Base-by-base conservation (phyloP, 257 asterid species). In the Leonotis leonurus region DNA sequence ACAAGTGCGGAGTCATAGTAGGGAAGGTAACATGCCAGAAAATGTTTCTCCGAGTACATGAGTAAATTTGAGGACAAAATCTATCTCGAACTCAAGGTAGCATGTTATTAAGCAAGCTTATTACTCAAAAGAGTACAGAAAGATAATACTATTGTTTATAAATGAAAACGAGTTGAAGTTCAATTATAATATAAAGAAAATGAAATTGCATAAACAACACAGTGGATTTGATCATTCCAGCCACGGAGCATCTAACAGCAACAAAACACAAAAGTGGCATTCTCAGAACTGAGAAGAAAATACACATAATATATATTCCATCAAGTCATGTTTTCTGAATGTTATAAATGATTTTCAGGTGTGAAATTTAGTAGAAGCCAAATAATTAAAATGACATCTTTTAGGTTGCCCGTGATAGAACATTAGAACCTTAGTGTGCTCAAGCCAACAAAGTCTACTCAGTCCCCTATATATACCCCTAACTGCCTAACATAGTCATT, bases 321-420 rank as follows among this genome's bases (percentile, higher is more conserved):
- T n/a, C n/a, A n/a, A n/a, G n/a, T n/a, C n/a, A n/a, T n/a, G n/a
- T n/a, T n/a, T n/a, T n/a, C n/a, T n/a, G n/a, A n/a, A n/a, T n/a
- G n/a, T n/a, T n/a, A n/a, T n/a, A n/a, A n/a, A n/a, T n/a, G n/a
- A n/a, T 25, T 48, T 8, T 51, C 24, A 39, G 16, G 66, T 22
- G 46, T 40, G 58, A 49, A 56, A 8, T 36, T 49, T 33, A 27
- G 43, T 30, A 68, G 22, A 67, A 58, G 73, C 18, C 53, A 48
- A 52, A 35, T 56, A 21, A 21, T 12, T 45, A 32, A 24, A 7
- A 10, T 45, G 25, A 46, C 57, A 41, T 21, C 29, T 20, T 55
- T 39, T 44, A 52, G 58, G 11, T 35, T 29, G 41, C 30, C 29
- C 6, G 17, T 21, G 16, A 46, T 49, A 29, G 39, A 45, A 35